These are phyloP conservation scores for Sordariomycetes sp. DNA, from an alignment of 2,329 filamentous ascomycete species.

Conservation along the genomic window DNA sequence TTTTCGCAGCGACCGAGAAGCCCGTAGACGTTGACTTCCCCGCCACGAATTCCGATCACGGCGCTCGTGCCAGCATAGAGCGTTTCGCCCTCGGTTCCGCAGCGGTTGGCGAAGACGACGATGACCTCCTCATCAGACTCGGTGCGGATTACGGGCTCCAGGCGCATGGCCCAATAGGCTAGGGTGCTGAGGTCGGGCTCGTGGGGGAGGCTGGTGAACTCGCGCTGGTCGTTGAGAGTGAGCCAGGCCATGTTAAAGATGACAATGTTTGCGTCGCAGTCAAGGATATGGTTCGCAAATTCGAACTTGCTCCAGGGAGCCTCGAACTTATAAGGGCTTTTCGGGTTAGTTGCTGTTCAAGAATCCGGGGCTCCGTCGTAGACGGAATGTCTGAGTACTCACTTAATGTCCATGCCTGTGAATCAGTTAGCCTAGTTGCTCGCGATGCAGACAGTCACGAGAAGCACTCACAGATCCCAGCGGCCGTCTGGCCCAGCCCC, in stretches of 20 bases:
- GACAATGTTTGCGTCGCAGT: conserved; percentile 44
- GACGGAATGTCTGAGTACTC: conserved; percentile 9
- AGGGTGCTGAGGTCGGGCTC: conserved; percentile 61
- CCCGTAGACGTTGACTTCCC: conserved; percentile 56
- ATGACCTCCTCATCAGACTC: conserved; percentile 46
- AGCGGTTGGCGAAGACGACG: conserved; percentile 58
- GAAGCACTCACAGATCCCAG: conserved; percentile 39
- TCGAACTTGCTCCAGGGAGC: conserved; percentile 25
- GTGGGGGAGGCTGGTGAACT: conserved; percentile 25
- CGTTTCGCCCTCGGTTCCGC: conserved; percentile 49
- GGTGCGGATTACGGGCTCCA: conserved; percentile 48
- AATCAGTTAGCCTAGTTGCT: background rate
- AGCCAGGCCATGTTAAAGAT: conserved; percentile 71
- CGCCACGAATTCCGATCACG: conserved; percentile 51
- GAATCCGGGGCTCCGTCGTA: background rate
- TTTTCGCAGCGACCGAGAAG: conserved; percentile 56
- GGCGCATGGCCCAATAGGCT: conserved; percentile 61
- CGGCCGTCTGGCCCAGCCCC: conserved; percentile 34
- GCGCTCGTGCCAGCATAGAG: conserved; percentile 63
- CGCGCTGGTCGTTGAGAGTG: conserved; percentile 36
- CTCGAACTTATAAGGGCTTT: conserved; percentile 22
- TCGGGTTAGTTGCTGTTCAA: background rate
- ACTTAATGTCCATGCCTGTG: conserved; percentile 47
- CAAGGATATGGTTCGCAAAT: conserved; percentile 41
- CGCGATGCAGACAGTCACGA: background rate